These are phyloP conservation scores for Haplosporangium sp. DNA, from an alignment of 371 early-diverging fungal genomes.

Conservation along the genomic window DNA sequence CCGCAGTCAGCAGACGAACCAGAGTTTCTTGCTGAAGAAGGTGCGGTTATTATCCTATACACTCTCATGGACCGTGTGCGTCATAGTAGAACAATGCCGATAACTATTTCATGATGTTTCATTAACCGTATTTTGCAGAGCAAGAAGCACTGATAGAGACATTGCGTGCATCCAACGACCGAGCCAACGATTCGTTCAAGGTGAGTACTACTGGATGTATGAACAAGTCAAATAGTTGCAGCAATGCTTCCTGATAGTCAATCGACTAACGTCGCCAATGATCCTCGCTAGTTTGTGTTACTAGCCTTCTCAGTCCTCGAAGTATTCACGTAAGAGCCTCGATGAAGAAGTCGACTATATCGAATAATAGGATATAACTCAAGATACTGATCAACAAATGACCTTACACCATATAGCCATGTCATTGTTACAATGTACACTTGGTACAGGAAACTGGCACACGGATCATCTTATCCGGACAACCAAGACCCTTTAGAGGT, in stretches of 20 bases:
- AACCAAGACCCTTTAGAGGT: slow-evolving; percentile 6
- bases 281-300: slow-evolving; percentile 17
- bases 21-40: slow-evolving; percentile 43
- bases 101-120: too few relatives aligned
- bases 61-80: background rate
- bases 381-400: background rate
- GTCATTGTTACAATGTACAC: slow-evolving; percentile 19
- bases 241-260: background rate
- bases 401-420: slow-evolving; percentile 16
- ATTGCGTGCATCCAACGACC: slow-evolving; percentile 29
- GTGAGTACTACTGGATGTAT: too few relatives aligned
- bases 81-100: slow-evolving; percentile 1
- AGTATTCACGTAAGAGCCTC: slow-evolving; percentile 20
- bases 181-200: slow-evolving; percentile 35
- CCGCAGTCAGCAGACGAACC: slow-evolving; percentile 14
- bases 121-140: slow-evolving; percentile 22
- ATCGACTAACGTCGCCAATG: too few relatives aligned
- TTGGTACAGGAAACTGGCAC: slow-evolving; percentile 8
- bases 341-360: background rate
- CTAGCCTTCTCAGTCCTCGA: slow-evolving; percentile 33
- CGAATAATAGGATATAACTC: background rate
- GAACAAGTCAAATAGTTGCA: too few relatives aligned
- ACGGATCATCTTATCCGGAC: slow-evolving; percentile 13
- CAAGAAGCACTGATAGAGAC: slow-evolving; percentile 42
- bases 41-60: background rate